phyloP scores from a whole-genome alignment of 2,329 filamentous ascomycete species.

The Plectosphaerella sp. region DNA sequence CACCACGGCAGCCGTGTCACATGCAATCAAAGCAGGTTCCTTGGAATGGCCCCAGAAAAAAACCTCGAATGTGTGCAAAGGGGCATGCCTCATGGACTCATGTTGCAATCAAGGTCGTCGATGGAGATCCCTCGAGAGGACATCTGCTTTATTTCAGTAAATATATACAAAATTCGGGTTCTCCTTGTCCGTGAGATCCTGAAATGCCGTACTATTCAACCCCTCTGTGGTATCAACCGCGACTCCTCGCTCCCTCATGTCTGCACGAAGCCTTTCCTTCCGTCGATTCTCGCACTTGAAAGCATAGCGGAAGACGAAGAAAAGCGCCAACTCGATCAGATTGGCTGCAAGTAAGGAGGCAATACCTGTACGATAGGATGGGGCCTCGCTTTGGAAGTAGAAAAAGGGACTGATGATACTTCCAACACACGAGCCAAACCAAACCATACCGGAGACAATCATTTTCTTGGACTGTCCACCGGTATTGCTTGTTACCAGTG shows the following conservation, averaged over 20 bases:
- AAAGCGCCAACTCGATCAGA: constrained; percentile 30
- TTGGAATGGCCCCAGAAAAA: too few species aligned
- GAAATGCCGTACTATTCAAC: constrained; percentile 33
- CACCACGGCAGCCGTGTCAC: too few species aligned
- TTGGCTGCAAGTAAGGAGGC: constrained; percentile 35
- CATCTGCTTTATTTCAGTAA: constrained; percentile 17
- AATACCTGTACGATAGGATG: constrained; percentile 33
- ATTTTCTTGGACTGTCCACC: constrained; percentile 60
- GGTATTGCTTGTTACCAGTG: constrained; percentile 44
- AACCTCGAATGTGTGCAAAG: too few species aligned
- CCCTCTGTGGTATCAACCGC: constrained; percentile 13
- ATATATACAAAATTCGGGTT: constrained; percentile 37
- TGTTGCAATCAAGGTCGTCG: too few species aligned
- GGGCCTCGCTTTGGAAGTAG: constrained; percentile 49
- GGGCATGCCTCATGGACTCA: too few species aligned
- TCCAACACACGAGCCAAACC: constrained; percentile 55
- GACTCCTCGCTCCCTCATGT: constrained; percentile 18
- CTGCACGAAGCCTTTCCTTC: constrained; percentile 28
- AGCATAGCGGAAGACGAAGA: constrained; percentile 31
- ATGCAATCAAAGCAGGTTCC: too few species aligned
- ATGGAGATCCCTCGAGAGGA: too few species aligned
- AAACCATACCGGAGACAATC: constrained; percentile 57
- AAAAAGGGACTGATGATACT: constrained; percentile 62
- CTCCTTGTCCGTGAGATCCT: constrained; percentile 36
- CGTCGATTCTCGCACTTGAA: constrained; percentile 34